Conservation (phyloP, 805 yeast species). For the Pachysolen tannophilus region DNA sequence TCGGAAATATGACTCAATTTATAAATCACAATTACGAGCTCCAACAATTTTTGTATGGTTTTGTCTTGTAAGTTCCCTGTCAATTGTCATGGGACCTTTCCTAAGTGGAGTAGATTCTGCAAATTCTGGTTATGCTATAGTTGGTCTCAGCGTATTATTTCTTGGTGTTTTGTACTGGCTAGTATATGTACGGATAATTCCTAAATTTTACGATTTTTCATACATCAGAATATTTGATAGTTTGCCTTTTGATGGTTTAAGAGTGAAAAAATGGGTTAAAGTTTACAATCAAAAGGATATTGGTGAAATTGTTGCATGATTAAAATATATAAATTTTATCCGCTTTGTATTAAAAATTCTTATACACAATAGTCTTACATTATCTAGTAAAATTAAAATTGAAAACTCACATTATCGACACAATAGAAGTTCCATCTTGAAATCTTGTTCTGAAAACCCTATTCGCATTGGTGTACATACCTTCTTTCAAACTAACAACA, state of each 20-base stretch:
- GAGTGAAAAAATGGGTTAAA: conserved; percentile 16
- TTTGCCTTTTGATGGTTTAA: too few species aligned
- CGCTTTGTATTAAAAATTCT: too few species aligned
- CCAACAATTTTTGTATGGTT: conserved; percentile 24
- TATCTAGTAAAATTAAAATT: neutral
- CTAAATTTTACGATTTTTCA: conserved; percentile 11
- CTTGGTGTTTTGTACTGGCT: conserved; percentile 18
- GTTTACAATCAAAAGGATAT: neutral
- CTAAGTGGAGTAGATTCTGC: conserved; percentile 18
- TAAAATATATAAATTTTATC: too few species aligned
- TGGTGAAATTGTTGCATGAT: too few species aligned
- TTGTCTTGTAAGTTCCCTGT: conserved; percentile 35
- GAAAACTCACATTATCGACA: conserved; percentile 48
- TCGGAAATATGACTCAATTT: conserved; percentile 13
- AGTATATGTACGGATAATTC: conserved; percentile 11
- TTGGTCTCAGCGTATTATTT: conserved; percentile 13
- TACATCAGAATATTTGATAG: conserved; percentile 14
- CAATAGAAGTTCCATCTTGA: conserved; percentile 95
- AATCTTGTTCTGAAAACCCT: conserved; percentile 88
- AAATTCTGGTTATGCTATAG: conserved; percentile 16
- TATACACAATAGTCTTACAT: too few species aligned
- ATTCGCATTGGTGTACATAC: conserved; percentile 97
- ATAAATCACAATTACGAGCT: conserved; percentile 18
- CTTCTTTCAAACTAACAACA: conserved; percentile 94
- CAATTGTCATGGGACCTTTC: conserved; percentile 42